phyloP scores from a whole-genome alignment of 1,284 basidiomycete genomes.

The Acaromyces ingoldii region DNA sequence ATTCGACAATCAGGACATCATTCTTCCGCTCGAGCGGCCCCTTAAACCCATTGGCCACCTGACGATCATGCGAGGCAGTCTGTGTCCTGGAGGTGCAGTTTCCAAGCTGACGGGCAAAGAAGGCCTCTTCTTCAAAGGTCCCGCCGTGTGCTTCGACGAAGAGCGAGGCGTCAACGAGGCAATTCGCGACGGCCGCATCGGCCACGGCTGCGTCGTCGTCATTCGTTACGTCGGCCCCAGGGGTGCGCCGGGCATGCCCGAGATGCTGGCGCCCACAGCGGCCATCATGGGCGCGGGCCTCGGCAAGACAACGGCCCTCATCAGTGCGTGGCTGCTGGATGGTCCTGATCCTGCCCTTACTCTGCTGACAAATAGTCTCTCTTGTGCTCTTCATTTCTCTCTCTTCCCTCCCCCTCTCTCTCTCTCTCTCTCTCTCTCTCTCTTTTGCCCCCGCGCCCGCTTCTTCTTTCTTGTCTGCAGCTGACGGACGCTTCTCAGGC shows the following conservation, averaged over 20 bases:
- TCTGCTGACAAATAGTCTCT: too few species aligned
- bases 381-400: neutral
- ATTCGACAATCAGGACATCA: constrained; percentile 62
- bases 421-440: neutral
- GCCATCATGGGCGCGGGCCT: constrained; percentile 71
- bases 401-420: neutral
- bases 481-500: constrained; percentile 93
- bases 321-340: too few species aligned
- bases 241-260: constrained; percentile 72
- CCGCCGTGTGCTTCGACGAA: constrained; percentile 65
- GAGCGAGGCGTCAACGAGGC: constrained; percentile 78
- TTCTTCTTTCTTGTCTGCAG: neutral
- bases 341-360: too few species aligned
- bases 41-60: constrained; percentile 84
- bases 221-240: constrained; percentile 82
- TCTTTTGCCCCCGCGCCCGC: neutral
- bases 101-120: constrained; percentile 97
- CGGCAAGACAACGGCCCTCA: constrained; percentile 79
- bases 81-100: constrained; percentile 84
- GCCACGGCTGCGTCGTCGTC: constrained; percentile 79
- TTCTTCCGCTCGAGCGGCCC: constrained; percentile 75
- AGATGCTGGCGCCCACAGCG: constrained; percentile 70
- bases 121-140: constrained; percentile 75
- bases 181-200: constrained; percentile 76
- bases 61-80: constrained; percentile 80